Conservation (phyloP, 2,329 filamentous ascomycete genomes). For the Trichophaea hybrida region DNA sequence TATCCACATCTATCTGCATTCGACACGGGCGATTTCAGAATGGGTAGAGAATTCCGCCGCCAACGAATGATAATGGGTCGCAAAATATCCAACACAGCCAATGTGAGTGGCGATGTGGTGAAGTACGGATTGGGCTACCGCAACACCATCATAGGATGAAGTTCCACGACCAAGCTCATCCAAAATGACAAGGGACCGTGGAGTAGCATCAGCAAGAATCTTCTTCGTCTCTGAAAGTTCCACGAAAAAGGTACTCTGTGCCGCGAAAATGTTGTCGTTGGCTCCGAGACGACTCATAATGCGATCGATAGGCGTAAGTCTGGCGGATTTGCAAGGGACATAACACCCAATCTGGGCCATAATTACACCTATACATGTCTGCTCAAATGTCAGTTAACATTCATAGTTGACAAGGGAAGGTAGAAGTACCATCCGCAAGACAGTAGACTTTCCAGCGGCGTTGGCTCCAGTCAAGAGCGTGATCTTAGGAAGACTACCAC, state of each 20-base stretch:
- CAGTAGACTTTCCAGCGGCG: conserved; percentile 90
- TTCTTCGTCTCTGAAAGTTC: conserved; percentile 96
- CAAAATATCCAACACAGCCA: conserved; percentile 90
- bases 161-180: conserved; percentile 94
- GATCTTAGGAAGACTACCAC: conserved; percentile 68
- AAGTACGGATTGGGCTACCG: conserved; percentile 91
- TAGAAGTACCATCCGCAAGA: conserved; percentile 69
- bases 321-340: conserved; percentile 68
- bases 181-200: conserved; percentile 85
- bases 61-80: conserved; percentile 91
- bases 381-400: conserved; percentile 7
- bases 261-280: conserved; percentile 97
- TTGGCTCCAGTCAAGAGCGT: conserved; percentile 90
- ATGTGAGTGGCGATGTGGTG: conserved; percentile 90
- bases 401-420: neutral
- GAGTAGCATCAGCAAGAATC: conserved; percentile 85
- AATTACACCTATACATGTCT: conserved; percentile 91
- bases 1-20: conserved; percentile 92
- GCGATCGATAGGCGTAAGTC: conserved; percentile 78
- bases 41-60: conserved; percentile 81
- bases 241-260: conserved; percentile 96
- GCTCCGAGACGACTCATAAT: conserved; percentile 98
- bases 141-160: conserved; percentile 88
- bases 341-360: conserved; percentile 95
- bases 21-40: conserved; percentile 74